phyloP scores from a whole-genome alignment of 2,329 filamentous ascomycete genomes.

The Claviceps paspali region DNA sequence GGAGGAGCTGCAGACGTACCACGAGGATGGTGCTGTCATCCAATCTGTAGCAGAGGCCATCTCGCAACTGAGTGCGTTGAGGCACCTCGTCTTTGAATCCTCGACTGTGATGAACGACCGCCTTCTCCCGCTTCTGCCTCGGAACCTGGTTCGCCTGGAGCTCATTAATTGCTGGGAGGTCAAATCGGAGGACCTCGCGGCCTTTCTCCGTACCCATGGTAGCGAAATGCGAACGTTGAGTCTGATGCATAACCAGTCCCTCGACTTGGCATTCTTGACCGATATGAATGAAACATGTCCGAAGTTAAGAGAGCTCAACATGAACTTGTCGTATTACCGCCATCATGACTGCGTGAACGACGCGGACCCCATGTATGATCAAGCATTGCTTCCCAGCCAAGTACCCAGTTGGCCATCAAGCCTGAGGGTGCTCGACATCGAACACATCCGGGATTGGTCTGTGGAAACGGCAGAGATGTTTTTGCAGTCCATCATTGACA shows the following conservation, averaged over 20 bases:
- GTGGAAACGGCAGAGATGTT: constrained; percentile 58
- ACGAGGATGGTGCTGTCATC: constrained; percentile 28
- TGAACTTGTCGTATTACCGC: constrained; percentile 69
- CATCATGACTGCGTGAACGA: constrained; percentile 53
- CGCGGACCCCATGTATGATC: constrained; percentile 58
- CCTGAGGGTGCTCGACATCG: constrained; percentile 57
- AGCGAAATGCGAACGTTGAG: constrained; percentile 49
- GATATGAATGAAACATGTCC: constrained; percentile 54
- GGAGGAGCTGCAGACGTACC: constrained; percentile 16
- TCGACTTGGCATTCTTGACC: constrained; percentile 62
- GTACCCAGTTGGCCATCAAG: constrained; percentile 64
- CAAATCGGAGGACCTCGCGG: constrained; percentile 46
- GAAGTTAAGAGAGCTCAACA: constrained; percentile 50
- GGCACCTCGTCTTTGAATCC: constrained; percentile 56
- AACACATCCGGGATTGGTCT: constrained; percentile 63
- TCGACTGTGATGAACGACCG: constrained; percentile 55
- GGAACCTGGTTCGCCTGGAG: constrained; percentile 49
- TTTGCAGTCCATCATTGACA: constrained; percentile 62
- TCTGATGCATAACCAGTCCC: constrained; percentile 63
- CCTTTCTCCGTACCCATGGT: constrained; percentile 55
- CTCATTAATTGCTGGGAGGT: constrained; percentile 69
- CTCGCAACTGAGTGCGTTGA: constrained; percentile 42
- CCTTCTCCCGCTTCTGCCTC: constrained; percentile 55
- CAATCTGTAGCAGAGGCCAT: constrained; percentile 20
- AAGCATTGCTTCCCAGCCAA: constrained; percentile 47